Evolutionary conservation across 331 rosid species (phyloP).

Genomic region (Telfairia occidentalis): DNA sequence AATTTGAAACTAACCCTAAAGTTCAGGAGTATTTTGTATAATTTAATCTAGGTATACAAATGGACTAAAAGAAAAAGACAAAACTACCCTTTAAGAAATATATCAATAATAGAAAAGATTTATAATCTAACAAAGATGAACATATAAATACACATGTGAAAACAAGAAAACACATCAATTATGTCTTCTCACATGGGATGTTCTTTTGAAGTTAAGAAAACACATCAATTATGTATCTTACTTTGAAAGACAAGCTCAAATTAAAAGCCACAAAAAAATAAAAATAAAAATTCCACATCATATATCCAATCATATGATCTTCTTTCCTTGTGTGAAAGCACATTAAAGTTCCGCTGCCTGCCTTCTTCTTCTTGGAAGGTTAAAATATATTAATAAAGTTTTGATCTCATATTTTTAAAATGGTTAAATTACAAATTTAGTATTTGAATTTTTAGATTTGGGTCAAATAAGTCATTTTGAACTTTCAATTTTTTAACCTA

Average conservation of each 20-base stretch:
- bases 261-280: not conserved
- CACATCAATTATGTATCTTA: not conserved
- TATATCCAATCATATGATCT: not conserved
- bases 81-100: too few relatives aligned
- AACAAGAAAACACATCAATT: not conserved
- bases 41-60: too few relatives aligned
- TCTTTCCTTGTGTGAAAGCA: not conserved
- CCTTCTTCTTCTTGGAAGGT: not conserved
- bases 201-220: not conserved
- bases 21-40: too few relatives aligned
- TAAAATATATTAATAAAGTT: not conserved
- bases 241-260: not conserved
- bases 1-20: too few relatives aligned
- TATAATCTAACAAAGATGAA: too few relatives aligned
- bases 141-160: not conserved
- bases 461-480: too few relatives aligned
- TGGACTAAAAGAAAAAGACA: too few relatives aligned
- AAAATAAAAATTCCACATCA: too few relatives aligned
- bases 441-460: too few relatives aligned
- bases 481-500: too few relatives aligned
- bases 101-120: too few relatives aligned
- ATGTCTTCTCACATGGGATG: constrained; percentile 5
- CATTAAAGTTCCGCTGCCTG: not conserved
- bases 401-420: not conserved
- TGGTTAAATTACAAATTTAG: too few relatives aligned